Evolutionary conservation across 495 filamentous ascomycete genomes (phyloP).

Genomic region (Aspergillus haitiensis): DNA sequence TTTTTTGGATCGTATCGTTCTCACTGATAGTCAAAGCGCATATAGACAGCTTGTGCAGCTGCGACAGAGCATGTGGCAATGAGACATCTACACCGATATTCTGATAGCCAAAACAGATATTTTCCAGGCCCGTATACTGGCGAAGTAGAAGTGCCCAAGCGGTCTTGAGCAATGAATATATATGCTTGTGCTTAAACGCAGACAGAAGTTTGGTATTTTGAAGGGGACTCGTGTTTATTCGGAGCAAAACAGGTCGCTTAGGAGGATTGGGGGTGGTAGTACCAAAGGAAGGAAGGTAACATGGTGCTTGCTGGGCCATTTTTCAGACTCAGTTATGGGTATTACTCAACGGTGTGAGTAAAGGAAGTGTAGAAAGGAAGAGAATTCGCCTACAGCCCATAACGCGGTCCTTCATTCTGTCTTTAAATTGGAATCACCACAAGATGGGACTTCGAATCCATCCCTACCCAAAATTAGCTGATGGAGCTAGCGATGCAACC

Average conservation of each 20-base stretch:
- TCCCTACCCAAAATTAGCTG: conserved; percentile 18
- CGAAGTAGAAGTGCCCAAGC: conserved; percentile 57
- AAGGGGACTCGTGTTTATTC: conserved; percentile 33
- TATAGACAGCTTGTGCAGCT: conserved; percentile 19
- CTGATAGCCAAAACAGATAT: conserved; percentile 58
- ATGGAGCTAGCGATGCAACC: conserved; percentile 18
- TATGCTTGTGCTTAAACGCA: conserved; percentile 32
- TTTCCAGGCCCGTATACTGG: conserved; percentile 53
- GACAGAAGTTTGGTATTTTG: conserved; percentile 39
- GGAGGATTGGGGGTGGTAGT: conserved; percentile 29
- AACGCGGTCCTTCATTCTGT: conserved; percentile 3
- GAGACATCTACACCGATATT: conserved; percentile 32
- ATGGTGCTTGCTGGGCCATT: conserved; percentile 42
- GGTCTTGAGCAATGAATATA: conserved; percentile 44
- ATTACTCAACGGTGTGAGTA: conserved; percentile 6
- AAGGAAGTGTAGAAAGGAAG: neutral
- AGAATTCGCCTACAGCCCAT: conserved; percentile 2
- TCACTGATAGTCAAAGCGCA: conserved; percentile 35
- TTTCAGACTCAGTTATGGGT: conserved; percentile 19
- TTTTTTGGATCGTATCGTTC: conserved; percentile 31
- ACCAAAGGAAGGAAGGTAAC: conserved; percentile 41
- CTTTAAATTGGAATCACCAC: conserved; percentile 22
- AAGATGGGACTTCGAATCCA: conserved; percentile 12
- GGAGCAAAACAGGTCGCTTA: conserved; percentile 41
- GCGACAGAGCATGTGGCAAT: conserved; percentile 26